phyloP scores from a whole-genome alignment of 2,329 filamentous ascomycete species.

The Hymenoscyphus repandus region DNA sequence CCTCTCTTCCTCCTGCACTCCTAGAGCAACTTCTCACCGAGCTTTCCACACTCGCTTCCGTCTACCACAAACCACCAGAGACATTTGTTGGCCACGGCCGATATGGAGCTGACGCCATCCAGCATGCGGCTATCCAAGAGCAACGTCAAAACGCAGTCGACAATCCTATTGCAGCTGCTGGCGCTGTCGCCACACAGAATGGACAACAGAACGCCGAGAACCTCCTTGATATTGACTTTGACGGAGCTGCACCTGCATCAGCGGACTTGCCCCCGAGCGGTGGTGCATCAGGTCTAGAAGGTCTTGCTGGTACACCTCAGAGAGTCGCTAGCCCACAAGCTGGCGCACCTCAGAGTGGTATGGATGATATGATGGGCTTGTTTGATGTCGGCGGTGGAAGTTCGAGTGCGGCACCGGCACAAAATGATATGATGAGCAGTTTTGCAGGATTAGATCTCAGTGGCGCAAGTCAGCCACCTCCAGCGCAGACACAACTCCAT shows the following conservation, averaged over 20 bases:
- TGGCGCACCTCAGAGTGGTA: conserved; percentile 45
- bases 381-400: conserved; percentile 43
- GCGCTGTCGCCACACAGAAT: conserved; percentile 59
- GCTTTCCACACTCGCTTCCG: conserved; percentile 89
- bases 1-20: conserved; percentile 74
- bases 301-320: conserved; percentile 60
- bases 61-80: conserved; percentile 97
- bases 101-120: conserved; percentile 89
- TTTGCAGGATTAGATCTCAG: conserved; percentile 78
- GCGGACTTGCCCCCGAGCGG: conserved; percentile 58
- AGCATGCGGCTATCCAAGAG: conserved; percentile 93
- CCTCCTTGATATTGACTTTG: conserved; percentile 91
- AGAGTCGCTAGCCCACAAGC: conserved; percentile 58
- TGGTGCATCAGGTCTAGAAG: conserved; percentile 45
- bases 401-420: conserved; percentile 22
- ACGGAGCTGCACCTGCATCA: conserved; percentile 87
- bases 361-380: conserved; percentile 77
- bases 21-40: conserved; percentile 88
- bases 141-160: conserved; percentile 87
- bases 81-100: conserved; percentile 96
- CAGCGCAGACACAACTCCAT: conserved; percentile 53
- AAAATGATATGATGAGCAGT: conserved; percentile 58
- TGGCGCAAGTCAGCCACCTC: conserved; percentile 57
- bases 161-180: conserved; percentile 87
- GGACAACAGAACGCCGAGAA: conserved; percentile 84